Evolutionary conservation across 1,284 basidiomycete species (phyloP).

Genomic region (Gymnopus androsaceus): DNA sequence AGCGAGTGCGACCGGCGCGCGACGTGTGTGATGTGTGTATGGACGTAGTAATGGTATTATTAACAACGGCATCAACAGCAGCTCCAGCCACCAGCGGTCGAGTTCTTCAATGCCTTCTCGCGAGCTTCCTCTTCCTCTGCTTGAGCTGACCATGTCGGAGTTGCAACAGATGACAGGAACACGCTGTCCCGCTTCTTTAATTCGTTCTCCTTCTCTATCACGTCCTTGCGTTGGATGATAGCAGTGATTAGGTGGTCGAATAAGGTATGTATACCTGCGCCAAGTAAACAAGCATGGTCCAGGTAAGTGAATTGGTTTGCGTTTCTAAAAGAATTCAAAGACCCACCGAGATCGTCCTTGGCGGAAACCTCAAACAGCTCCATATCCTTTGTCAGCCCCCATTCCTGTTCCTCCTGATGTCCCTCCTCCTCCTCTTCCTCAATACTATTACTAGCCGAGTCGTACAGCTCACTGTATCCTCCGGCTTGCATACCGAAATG

Average conservation of each 20-base stretch:
- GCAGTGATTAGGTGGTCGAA: slow-evolving; percentile 76
- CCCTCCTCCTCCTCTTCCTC: slow-evolving; percentile 62
- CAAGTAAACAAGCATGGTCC: slow-evolving; percentile 13
- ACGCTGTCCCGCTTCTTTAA: slow-evolving; percentile 79
- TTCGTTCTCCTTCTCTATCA: slow-evolving; percentile 78
- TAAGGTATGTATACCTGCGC: slow-evolving; percentile 69
- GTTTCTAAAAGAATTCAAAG: slow-evolving; percentile 10
- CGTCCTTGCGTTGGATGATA: slow-evolving; percentile 75
- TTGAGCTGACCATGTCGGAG: slow-evolving; percentile 74
- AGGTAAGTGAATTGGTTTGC: slow-evolving; percentile 9
- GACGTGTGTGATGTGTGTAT: too few species aligned
- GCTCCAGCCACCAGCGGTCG: slow-evolving; percentile 63
- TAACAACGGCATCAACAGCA: slow-evolving; percentile 59
- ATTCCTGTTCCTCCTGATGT: slow-evolving; percentile 62
- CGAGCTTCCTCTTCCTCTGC: slow-evolving; percentile 79
- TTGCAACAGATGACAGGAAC: slow-evolving; percentile 59
- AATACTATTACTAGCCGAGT: slow-evolving; percentile 65
- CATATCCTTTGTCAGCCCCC: slow-evolving; percentile 79
- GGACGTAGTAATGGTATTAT: too few species aligned
- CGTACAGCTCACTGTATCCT: slow-evolving; percentile 56
- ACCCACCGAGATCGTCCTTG: slow-evolving; percentile 77
- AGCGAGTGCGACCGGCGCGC: slow-evolving; percentile 20
- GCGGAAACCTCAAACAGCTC: slow-evolving; percentile 84
- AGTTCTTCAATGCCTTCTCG: slow-evolving; percentile 59
- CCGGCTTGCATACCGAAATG: slow-evolving; percentile 49